These are phyloP conservation scores for Colletotrichum tropicale DNA, from an alignment of 2,329 filamentous ascomycete species.

Conservation along the genomic window DNA sequence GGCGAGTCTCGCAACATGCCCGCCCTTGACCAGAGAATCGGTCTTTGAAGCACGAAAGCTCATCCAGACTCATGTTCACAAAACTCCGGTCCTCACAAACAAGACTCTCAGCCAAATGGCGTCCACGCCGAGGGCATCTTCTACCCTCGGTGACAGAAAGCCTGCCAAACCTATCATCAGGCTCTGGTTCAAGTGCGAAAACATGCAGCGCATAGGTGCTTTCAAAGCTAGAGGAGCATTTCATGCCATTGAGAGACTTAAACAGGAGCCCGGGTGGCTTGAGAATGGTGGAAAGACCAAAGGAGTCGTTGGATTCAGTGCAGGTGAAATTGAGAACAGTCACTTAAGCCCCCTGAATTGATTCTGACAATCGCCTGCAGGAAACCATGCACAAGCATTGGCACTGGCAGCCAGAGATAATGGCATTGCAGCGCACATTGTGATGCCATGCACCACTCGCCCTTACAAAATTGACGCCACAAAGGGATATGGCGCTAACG, in stretches of 20 bases:
- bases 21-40: conserved; percentile 74
- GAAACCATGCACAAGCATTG: conserved; percentile 94
- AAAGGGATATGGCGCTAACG: conserved; percentile 73
- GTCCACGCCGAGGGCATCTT: conserved; percentile 68
- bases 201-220: conserved; percentile 85
- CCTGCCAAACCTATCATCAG: conserved; percentile 69
- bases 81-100: conserved; percentile 83
- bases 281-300: conserved; percentile 61
- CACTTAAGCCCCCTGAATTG: neutral
- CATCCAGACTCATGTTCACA: conserved; percentile 79
- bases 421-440: conserved; percentile 79
- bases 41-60: conserved; percentile 74
- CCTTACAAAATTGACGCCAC: conserved; percentile 87
- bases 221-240: conserved; percentile 94
- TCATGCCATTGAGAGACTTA: conserved; percentile 77
- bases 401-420: conserved; percentile 82
- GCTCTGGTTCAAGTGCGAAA: conserved; percentile 96
- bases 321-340: conserved; percentile 56
- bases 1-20: conserved; percentile 58
- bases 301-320: conserved; percentile 90
- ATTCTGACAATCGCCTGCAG: conserved; percentile 44
- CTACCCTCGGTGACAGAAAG: conserved; percentile 53
- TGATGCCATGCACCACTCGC: conserved; percentile 88
- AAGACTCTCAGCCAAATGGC: conserved; percentile 76
- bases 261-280: conserved; percentile 64